These are phyloP conservation scores for Rhodotorula graminis DNA, from an alignment of 768 basidiomycete species.

Conservation along the genomic window DNA sequence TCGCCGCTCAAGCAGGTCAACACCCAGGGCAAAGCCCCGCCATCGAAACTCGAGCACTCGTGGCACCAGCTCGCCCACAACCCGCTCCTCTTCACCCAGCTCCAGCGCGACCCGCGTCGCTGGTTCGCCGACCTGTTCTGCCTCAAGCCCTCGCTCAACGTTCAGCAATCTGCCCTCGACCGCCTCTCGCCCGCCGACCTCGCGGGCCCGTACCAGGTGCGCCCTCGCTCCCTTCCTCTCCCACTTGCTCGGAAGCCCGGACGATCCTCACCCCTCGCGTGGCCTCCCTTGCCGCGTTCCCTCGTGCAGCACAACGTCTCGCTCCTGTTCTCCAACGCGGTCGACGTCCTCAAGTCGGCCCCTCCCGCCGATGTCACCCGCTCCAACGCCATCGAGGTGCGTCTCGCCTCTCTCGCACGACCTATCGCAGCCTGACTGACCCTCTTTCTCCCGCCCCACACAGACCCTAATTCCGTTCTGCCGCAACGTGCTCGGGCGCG, in stretches of 20 bases:
- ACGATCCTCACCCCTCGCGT: not conserved
- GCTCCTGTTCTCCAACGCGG: constrained; percentile 31
- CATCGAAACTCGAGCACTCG: constrained; percentile 5
- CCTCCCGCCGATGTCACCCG: constrained; percentile 19
- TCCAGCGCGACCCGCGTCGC: not conserved
- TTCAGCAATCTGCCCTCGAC: not conserved
- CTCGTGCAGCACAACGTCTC: constrained; percentile 34
- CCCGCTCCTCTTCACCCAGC: constrained; percentile 13
- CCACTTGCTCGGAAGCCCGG: no score
- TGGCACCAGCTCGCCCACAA: constrained; percentile 15
- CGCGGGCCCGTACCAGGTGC: constrained; percentile 16
- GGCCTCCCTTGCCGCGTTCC: not conserved
- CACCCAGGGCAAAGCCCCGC: not conserved
- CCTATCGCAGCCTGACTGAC: not conserved
- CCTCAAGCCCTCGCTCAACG: not conserved
- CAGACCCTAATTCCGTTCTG: constrained; percentile 36
- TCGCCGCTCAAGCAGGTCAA: constrained; percentile 36
- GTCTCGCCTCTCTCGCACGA: not conserved
- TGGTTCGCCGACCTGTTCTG: constrained; percentile 36
- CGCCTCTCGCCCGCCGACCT: constrained; percentile 5
- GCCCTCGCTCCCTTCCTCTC: not conserved
- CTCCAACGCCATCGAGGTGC: constrained; percentile 33
- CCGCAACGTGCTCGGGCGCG: constrained; percentile 17
- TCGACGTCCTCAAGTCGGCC: constrained; percentile 30
- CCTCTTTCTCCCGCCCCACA: not conserved